Base-by-base conservation (phyloP, 2,329 filamentous ascomycete species). In the Nigrospora oryzae region DNA sequence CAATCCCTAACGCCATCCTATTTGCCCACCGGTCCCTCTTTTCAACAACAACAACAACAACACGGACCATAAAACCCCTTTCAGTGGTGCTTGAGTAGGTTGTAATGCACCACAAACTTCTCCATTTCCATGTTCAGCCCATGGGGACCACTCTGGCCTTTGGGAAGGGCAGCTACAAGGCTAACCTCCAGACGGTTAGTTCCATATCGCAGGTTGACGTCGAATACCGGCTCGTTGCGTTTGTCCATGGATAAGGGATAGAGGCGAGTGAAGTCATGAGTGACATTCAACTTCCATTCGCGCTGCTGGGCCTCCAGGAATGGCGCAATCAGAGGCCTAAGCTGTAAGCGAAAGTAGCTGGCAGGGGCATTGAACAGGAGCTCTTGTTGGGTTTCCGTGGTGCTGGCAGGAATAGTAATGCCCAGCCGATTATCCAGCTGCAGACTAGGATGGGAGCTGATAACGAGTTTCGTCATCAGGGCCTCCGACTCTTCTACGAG, bases 131-230 rank as follows among this genome's bases (percentile, higher is more conserved):
- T 76, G 49, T 83, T 78, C 11, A 80, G 70, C 0, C 77, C 81
- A 23, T 73, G 73, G 0, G 72, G 67, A 34, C 74, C 65, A 48
- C 74, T 79, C 56, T 79, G 70, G 16, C 73, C 77, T 55, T 71
- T 77, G 1, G 76, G 79, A 37, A 87, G 73, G 7, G 83, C 82
- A 1, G 85, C 86, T 51, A 89, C 79, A 46, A 91, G 71, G 55
- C 91, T 85, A 8, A 94, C 74, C 54, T 89, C 84, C 42, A 95
- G 76, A 38, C 83, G 76, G 53, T 93, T 95, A 42, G 89, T 74
- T 7, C 88, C 89, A 2, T 77, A 75, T 23, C 78, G 74, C 28
- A 95, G 68, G 42, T 77, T 77, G 8, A 82, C 75, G 54, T 95
- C 89, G 54, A 89, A 95, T 1, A 85, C 68, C n/a, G 83, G 81